Base-by-base conservation (phyloP, 495 filamentous ascomycete species). In the Chaetomium cochliodes region DNA sequence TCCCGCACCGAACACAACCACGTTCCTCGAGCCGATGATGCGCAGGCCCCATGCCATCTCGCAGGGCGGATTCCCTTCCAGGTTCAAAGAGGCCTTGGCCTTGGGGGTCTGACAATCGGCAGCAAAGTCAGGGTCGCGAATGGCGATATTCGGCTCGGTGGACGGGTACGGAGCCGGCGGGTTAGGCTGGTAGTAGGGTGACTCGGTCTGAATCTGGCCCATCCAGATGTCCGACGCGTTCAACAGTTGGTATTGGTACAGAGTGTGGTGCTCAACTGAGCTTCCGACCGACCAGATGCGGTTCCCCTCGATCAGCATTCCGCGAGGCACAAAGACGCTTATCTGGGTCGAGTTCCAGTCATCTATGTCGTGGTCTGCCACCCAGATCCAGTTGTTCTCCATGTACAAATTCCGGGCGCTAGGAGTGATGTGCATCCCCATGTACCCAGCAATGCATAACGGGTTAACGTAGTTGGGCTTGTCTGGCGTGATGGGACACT, bases 361-460 rank as follows among this genome's bases (percentile, higher is more conserved):
- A 12, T 80, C 66, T 2, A 86, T 82, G 72, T 97, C 93, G 77
- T 97, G 93, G 72, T 97, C 93, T 1, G 93, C 87, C 33, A 92
- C 90, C 93, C 93, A 98, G 70, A 90, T 86, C 93, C 93, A 98
- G 65, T 84, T 87, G 76, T 98, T 97, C 77, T 96, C 92, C 54
- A 96, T 75, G 74, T 96, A 94, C 12, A 85, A 65, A 18, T 87
- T 84, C 25, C 84, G 84, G 0, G 84, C 90, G n/a, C 82, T 79
- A 53, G 83, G 73, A 3, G 92, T 92, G 50, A 96, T 77, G 70
- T 96, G 91, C 42, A 98, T 79, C 59, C 92, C 84, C 77, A 93
- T 82, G 80, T 92, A 93, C 2, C 89, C 85, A 9, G 86, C 89
- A 70, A 83, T 84, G 72, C 90, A 92, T 0, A 68, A 71, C n/a